Evolutionary conservation across 257 asterid species (phyloP).

Genomic region (Ophiorrhiza pumila): DNA sequence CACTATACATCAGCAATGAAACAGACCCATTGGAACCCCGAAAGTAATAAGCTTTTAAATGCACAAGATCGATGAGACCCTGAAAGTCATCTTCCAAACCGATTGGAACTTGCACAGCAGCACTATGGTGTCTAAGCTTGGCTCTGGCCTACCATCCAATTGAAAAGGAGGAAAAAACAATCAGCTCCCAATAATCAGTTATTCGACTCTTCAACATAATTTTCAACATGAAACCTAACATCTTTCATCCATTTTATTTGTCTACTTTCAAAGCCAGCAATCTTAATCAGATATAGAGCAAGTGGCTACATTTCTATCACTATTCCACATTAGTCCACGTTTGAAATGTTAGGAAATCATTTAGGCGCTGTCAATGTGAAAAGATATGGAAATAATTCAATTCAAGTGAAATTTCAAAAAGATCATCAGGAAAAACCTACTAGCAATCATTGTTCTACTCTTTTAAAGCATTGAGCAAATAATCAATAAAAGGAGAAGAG

Average conservation of each 20-base stretch:
- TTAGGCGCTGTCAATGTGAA: no score
- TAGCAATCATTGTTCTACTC: no score
- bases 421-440: no score
- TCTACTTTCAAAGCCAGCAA: neutral
- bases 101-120: conserved; percentile 94
- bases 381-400: no score
- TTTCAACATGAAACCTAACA: neutral
- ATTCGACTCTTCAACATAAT: neutral
- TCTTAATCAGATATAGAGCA: neutral
- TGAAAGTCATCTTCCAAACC: conserved; percentile 96
- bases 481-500: no score
- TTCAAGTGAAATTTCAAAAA: no score
- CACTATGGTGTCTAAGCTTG: conserved; percentile 96
- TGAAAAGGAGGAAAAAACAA: neutral
- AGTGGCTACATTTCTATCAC: no score
- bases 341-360: no score
- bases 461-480: no score
- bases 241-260: neutral
- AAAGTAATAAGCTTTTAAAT: conserved; percentile 69
- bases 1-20: conserved; percentile 22
- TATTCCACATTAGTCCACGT: no score
- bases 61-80: conserved; percentile 89
- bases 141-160: conserved; percentile 61
- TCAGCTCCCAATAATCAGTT: neutral
- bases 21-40: conserved; percentile 94